Evolutionary conservation across 345 rosid genomes (phyloP).

Genomic region (Hypericum perforatum): DNA sequence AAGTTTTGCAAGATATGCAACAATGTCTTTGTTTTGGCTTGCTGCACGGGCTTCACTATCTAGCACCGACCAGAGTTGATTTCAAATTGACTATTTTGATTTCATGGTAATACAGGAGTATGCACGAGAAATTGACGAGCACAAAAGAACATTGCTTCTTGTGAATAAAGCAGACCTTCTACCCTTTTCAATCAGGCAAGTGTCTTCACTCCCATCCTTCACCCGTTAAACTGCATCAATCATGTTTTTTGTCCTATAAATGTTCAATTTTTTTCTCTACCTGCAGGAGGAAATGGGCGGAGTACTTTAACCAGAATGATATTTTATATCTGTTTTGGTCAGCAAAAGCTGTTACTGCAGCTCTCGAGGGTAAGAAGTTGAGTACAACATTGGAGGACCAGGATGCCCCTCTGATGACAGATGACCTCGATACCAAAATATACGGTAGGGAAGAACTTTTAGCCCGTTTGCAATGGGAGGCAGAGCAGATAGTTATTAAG

Average conservation of each 20-base stretch:
- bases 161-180: conserved; percentile 94
- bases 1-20: no score
- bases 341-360: conserved; percentile 83
- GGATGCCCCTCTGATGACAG: conserved; percentile 21
- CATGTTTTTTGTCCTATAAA: conserved; percentile 6
- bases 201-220: neutral
- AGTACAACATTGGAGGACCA: conserved; percentile 27
- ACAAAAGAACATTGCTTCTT: conserved; percentile 72
- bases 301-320: conserved; percentile 41
- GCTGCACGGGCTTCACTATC: no score
- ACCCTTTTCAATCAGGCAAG: conserved; percentile 62
- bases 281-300: conserved; percentile 75
- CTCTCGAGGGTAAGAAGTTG: conserved; percentile 56
- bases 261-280: conserved; percentile 5
- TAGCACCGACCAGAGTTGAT: no score
- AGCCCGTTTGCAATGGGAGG: conserved; percentile 57
- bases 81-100: neutral
- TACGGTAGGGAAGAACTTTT: conserved; percentile 79
- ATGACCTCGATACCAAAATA: conserved; percentile 48
- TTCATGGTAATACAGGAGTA: conserved; percentile 40
- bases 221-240: neutral
- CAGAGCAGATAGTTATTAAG: conserved; percentile 59
- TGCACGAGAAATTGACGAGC: conserved; percentile 66
- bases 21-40: no score
- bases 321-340: conserved; percentile 85